Conservation (phyloP, 2,329 filamentous ascomycete species). For the Malbranchea cinnamomea region DNA sequence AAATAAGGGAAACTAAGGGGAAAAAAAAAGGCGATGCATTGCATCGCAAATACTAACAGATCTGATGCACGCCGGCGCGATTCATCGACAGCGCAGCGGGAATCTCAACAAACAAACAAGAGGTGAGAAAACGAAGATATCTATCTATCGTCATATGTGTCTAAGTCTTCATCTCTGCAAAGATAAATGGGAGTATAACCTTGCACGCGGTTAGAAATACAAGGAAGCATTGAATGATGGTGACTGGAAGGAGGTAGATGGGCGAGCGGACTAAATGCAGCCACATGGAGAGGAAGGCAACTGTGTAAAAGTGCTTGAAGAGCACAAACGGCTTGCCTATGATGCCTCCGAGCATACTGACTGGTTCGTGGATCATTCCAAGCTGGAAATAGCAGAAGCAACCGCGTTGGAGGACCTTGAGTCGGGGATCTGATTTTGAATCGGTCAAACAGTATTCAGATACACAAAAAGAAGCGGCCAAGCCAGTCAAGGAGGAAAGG, state of each 20-base stretch:
- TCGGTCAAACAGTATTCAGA: too few relatives aligned
- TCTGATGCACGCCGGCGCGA: too few relatives aligned
- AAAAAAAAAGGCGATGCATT: too few relatives aligned
- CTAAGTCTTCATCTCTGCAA: slow-evolving; percentile 44
- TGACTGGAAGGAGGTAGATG: slow-evolving; percentile 45
- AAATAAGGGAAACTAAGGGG: slow-evolving; percentile 1
- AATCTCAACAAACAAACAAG: too few relatives aligned
- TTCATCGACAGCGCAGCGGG: too few relatives aligned
- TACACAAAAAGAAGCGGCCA: too few relatives aligned
- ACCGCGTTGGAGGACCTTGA: slow-evolving; percentile 68
- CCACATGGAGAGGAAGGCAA: slow-evolving; percentile 81
- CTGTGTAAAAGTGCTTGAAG: slow-evolving; percentile 86
- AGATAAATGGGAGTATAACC: slow-evolving; percentile 72
- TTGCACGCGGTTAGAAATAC: slow-evolving; percentile 69
- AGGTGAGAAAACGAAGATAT: too few relatives aligned
- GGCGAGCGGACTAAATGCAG: slow-evolving; percentile 39
- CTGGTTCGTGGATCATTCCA: slow-evolving; percentile 60
- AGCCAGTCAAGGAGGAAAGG: too few relatives aligned
- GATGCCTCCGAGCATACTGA: slow-evolving; percentile 67
- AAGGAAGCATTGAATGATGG: slow-evolving; percentile 48
- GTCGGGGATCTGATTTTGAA: slow-evolving; percentile 41
- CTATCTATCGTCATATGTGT: too few relatives aligned
- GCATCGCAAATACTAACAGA: too few relatives aligned
- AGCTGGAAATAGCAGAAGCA: slow-evolving; percentile 87
- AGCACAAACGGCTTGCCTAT: slow-evolving; percentile 63